These are phyloP conservation scores for Penicillium coffeae DNA, from an alignment of 495 filamentous ascomycete species.

Conservation along the genomic window DNA sequence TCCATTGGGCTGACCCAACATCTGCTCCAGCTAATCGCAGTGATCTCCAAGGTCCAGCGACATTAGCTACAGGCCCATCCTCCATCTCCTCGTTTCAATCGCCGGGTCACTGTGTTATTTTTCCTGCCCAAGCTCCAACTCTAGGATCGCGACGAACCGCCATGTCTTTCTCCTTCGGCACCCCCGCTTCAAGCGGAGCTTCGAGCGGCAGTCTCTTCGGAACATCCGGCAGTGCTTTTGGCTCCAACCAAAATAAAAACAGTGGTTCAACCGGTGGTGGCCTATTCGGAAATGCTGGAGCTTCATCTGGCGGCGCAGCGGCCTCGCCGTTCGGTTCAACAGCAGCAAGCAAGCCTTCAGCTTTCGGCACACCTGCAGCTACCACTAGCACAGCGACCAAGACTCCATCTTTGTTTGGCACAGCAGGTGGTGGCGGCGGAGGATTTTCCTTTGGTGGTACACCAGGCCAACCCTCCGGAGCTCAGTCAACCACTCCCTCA, in stretches of 20 bases:
- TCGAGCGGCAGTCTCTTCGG: conserved; percentile 40
- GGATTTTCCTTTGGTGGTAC: conserved; percentile 40
- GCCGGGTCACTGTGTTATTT: conserved; percentile 17
- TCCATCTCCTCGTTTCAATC: conserved; percentile 15
- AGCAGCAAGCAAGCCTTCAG: conserved; percentile 22
- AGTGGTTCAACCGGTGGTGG: conserved; percentile 25
- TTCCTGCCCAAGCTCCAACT: conserved; percentile 10
- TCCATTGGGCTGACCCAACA: conserved; percentile 8
- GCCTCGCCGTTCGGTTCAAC: conserved; percentile 34
- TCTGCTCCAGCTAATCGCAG: conserved; percentile 5
- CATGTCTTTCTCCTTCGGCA: conserved; percentile 39
- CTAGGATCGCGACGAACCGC: conserved; percentile 18
- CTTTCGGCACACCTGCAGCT: conserved; percentile 32
- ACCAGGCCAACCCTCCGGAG: conserved; percentile 22
- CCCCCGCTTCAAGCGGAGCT: conserved; percentile 30
- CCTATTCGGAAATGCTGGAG: conserved; percentile 46
- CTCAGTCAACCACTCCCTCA: conserved; percentile 21
- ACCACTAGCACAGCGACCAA: conserved; percentile 13
- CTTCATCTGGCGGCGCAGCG: conserved; percentile 28
- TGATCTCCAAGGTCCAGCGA: conserved; percentile 7
- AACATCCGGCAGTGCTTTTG: conserved; percentile 31
- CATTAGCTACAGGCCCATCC: conserved; percentile 12
- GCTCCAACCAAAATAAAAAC: conserved; percentile 28
- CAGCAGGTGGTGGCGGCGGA: conserved; percentile 19
- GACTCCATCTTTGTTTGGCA: conserved; percentile 5